Percentiles rank a stretch among this genome's conserved stretches.
Conservation (phyloP, 1,284 basidiomycete species). For the Ganoderma lucidum region DNA sequence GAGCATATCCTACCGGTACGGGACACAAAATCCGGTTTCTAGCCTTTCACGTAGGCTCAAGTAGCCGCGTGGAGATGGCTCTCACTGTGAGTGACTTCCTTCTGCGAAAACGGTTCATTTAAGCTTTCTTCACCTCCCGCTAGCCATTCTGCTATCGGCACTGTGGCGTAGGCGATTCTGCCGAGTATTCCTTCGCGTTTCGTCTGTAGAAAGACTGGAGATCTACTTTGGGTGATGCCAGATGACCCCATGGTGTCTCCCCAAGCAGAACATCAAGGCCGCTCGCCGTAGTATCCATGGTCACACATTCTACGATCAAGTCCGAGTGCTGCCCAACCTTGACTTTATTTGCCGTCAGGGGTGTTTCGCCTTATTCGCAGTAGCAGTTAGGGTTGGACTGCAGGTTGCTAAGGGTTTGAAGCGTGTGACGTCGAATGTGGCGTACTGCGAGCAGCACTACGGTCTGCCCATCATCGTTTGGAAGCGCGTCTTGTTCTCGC, state of each 20-base stretch:
- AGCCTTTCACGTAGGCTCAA: background rate
- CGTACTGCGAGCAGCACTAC: background rate
- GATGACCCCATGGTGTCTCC: background rate
- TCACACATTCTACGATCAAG: background rate
- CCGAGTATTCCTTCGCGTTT: background rate
- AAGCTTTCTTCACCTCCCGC: background rate
- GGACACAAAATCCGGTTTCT: background rate
- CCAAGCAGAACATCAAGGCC: background rate
- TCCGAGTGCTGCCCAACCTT: background rate
- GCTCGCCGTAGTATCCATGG: background rate
- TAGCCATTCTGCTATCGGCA: background rate
- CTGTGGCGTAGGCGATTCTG: background rate
- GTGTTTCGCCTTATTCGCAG: background rate
- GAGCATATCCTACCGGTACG: background rate
- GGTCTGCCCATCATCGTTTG: background rate
- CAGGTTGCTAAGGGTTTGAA: background rate
- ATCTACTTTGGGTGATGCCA: background rate
- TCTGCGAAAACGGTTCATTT: background rate
- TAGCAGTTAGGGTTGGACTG: background rate
- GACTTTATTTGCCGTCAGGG: background rate
- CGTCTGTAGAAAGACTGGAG: background rate
- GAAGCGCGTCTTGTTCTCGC: background rate
- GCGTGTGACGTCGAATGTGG: background rate
- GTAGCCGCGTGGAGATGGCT: background rate
- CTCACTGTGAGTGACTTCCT: slow-evolving; percentile 2